These are phyloP conservation scores for Amauroascus verrucosus DNA, from an alignment of 2,329 filamentous ascomycete species.

Conservation along the genomic window DNA sequence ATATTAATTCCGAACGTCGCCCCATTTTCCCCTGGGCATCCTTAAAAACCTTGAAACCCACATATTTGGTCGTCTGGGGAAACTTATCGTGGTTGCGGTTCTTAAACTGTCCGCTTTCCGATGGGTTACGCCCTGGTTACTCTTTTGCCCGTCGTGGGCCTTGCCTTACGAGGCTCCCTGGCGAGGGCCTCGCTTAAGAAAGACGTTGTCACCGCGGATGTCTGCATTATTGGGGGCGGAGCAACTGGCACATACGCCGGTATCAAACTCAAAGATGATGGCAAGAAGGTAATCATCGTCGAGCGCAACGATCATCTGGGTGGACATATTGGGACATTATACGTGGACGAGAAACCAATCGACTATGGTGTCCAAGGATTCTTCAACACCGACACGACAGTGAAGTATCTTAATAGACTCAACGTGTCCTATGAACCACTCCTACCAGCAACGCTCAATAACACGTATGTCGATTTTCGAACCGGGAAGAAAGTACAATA, in stretches of 20 bases:
- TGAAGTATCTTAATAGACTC: slow-evolving; percentile 21
- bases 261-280: slow-evolving; percentile 21
- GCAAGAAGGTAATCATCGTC: slow-evolving; percentile 22
- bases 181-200: background rate
- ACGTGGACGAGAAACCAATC: slow-evolving; percentile 19
- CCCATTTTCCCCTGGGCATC: background rate
- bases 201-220: slow-evolving; percentile 18
- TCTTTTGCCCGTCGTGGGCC: background rate
- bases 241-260: slow-evolving; percentile 25
- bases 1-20: background rate
- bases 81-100: background rate
- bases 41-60: too few species aligned
- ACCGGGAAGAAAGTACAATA: slow-evolving; percentile 5
- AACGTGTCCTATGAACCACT: slow-evolving; percentile 14
- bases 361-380: slow-evolving; percentile 25
- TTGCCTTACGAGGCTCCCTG: background rate
- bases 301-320: slow-evolving; percentile 23
- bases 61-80: background rate
- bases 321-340: slow-evolving; percentile 23
- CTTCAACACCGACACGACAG: slow-evolving; percentile 17
- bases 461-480: slow-evolving; percentile 4
- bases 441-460: background rate
- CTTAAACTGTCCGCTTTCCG: background rate
- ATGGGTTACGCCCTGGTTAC: background rate
- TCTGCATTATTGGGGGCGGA: slow-evolving; percentile 26